These are phyloP conservation scores for Aureobasidium sp. DNA, from an alignment of 2,329 filamentous ascomycete genomes.

Conservation along the genomic window DNA sequence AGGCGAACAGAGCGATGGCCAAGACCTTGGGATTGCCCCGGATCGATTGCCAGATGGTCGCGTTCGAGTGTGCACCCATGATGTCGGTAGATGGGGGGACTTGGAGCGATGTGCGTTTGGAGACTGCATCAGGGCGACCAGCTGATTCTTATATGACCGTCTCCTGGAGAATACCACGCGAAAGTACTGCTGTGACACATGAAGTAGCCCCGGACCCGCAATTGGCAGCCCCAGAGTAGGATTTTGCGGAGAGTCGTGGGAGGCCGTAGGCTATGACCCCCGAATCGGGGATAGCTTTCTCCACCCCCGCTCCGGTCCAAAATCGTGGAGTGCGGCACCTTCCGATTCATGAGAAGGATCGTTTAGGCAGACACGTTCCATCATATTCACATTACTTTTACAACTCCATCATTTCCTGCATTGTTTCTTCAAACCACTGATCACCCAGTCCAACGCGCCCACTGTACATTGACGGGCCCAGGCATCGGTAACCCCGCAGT, in stretches of 20 bases:
- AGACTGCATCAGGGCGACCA: not conserved
- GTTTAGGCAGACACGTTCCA: not conserved
- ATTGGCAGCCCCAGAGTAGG: not conserved
- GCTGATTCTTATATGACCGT: not conserved
- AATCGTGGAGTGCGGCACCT: too few relatives aligned
- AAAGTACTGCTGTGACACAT: not conserved
- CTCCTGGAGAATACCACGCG: not conserved
- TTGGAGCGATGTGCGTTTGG: not conserved
- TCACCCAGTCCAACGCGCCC: too few relatives aligned
- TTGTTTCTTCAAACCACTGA: too few relatives aligned
- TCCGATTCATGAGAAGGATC: too few relatives aligned
- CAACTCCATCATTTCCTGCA: too few relatives aligned
- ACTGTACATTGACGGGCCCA: too few relatives aligned
- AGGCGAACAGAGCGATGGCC: slow-evolving; percentile 1
- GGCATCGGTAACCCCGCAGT: too few relatives aligned
- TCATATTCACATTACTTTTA: too few relatives aligned
- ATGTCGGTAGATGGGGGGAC: not conserved
- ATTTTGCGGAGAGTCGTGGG: not conserved
- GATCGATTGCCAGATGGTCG: not conserved
- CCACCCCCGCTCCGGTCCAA: not conserved
- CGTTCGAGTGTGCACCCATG: slow-evolving; percentile 1
- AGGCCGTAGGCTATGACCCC: not conserved
- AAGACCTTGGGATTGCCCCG: not conserved
- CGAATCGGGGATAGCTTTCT: not conserved
- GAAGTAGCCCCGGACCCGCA: not conserved